Percentiles rank a stretch among this genome's conserved stretches.
phyloP scores from a whole-genome alignment of 2,329 filamentous ascomycete genomes.

The Ascochyta viciae-villosae region DNA sequence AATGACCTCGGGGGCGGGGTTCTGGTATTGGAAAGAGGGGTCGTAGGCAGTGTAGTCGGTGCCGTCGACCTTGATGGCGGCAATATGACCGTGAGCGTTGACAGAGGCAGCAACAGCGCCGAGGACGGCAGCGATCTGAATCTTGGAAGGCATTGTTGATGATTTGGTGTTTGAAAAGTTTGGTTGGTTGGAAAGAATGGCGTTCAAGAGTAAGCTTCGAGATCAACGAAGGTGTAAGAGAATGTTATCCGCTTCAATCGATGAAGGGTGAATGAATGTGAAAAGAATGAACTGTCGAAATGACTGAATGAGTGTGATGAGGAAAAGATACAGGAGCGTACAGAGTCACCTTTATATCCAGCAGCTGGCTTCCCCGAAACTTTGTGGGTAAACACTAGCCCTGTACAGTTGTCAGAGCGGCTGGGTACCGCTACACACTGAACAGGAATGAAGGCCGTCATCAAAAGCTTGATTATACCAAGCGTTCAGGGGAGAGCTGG shows the following conservation, averaged over 20 bases:
- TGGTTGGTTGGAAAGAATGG: constrained; percentile 11
- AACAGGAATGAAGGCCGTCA: constrained; percentile 18
- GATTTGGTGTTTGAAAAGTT: constrained; percentile 13
- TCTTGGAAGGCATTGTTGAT: constrained; percentile 38
- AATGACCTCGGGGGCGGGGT: constrained; percentile 49
- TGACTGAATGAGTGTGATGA: constrained; percentile 32
- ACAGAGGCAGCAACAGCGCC: constrained; percentile 48
- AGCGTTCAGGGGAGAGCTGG: constrained; percentile 6
- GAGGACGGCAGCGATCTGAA: constrained; percentile 40
- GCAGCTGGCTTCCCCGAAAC: constrained; percentile 11
- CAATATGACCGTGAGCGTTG: constrained; percentile 55
- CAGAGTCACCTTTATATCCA: constrained; percentile 24
- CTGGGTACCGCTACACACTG: constrained; percentile 6
- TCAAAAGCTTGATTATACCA: constrained; percentile 21
- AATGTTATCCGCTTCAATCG: constrained; percentile 38
- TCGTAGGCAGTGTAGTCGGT: constrained; percentile 54
- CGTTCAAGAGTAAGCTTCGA: constrained; percentile 30
- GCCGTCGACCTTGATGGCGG: constrained; percentile 55
- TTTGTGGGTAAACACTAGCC: constrained; percentile 7
- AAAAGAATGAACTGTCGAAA: constrained; percentile 36
- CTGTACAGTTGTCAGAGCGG: constrained; percentile 18
- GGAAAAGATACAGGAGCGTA: constrained; percentile 2
- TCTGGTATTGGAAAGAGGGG: constrained; percentile 49
- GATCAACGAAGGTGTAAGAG: constrained; percentile 36
- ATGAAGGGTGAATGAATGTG: constrained; percentile 31